Conservation (phyloP, 2,329 filamentous ascomycete species). For the Aspergillus fructus region DNA sequence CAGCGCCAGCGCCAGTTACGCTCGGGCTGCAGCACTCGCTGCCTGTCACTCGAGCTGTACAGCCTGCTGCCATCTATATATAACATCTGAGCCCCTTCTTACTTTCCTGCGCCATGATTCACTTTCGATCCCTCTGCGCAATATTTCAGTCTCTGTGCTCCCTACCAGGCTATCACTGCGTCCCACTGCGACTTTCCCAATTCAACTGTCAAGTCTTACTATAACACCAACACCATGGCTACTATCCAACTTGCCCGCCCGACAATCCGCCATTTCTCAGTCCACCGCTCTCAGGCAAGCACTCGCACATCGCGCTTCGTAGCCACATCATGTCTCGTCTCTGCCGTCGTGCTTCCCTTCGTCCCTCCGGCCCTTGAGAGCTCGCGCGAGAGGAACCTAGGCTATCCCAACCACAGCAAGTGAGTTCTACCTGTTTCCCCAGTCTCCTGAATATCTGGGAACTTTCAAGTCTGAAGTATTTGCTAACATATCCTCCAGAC, state of each 20-base stretch:
- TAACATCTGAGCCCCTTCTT: neutral
- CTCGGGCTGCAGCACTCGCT: neutral
- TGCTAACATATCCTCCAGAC: conserved; percentile 23
- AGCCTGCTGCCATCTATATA: neutral
- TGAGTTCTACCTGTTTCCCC: conserved; percentile 20
- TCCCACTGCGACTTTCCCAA: too few relatives aligned
- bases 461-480: neutral
- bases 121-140: too few relatives aligned
- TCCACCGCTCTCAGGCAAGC: conserved; percentile 40
- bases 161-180: too few relatives aligned
- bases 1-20: neutral
- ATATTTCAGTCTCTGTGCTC: too few relatives aligned
- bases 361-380: conserved; percentile 49
- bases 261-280: conserved; percentile 46
- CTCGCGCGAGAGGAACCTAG: conserved; percentile 40
- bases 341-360: conserved; percentile 46
- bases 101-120: too few relatives aligned
- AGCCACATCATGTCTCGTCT: conserved; percentile 42
- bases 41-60: neutral
- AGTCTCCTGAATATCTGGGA: neutral
- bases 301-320: conserved; percentile 42
- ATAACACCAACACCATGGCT: conserved; percentile 16
- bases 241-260: conserved; percentile 31
- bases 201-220: too few relatives aligned
- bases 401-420: conserved; percentile 39